phyloP scores from a whole-genome alignment of 495 filamentous ascomycete genomes.

The Glutinoglossum americanum region DNA sequence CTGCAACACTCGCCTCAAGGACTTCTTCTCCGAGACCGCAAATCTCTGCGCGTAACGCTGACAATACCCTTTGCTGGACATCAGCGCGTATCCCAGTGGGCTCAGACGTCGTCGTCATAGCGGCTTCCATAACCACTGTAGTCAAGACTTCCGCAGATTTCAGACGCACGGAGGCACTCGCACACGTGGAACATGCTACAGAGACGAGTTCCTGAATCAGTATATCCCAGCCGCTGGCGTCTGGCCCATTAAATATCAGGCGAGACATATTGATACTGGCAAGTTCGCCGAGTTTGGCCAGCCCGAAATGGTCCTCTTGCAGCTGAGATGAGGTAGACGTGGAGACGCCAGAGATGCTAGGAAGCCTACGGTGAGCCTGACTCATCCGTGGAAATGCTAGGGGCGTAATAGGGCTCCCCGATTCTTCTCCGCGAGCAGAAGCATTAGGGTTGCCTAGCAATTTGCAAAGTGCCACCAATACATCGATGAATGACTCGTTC shows the following conservation, averaged over 20 bases:
- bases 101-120: constrained; percentile 25
- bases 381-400: background rate
- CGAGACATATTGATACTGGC: constrained; percentile 59
- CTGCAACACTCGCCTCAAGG: constrained; percentile 27
- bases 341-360: constrained; percentile 25
- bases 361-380: background rate
- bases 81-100: constrained; percentile 27
- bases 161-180: constrained; percentile 39
- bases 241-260: constrained; percentile 38
- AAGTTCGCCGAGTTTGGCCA: constrained; percentile 63
- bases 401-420: constrained; percentile 1
- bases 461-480: constrained; percentile 48
- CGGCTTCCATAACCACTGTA: constrained; percentile 44
- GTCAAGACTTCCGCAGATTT: constrained; percentile 55
- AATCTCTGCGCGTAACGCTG: constrained; percentile 38
- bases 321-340: constrained; percentile 20
- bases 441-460: constrained; percentile 23
- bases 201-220: constrained; percentile 48
- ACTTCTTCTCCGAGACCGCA: constrained; percentile 27
- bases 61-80: constrained; percentile 49
- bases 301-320: constrained; percentile 52
- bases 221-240: constrained; percentile 49
- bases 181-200: constrained; percentile 31
- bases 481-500: constrained; percentile 53
- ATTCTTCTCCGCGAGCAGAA: constrained; percentile 24